Evolutionary conservation across 176 grass and related monocot genomes (phyloP), one percentile per base, ranked within the genome.

Genomic region (Oryza meridionalis): DNA sequence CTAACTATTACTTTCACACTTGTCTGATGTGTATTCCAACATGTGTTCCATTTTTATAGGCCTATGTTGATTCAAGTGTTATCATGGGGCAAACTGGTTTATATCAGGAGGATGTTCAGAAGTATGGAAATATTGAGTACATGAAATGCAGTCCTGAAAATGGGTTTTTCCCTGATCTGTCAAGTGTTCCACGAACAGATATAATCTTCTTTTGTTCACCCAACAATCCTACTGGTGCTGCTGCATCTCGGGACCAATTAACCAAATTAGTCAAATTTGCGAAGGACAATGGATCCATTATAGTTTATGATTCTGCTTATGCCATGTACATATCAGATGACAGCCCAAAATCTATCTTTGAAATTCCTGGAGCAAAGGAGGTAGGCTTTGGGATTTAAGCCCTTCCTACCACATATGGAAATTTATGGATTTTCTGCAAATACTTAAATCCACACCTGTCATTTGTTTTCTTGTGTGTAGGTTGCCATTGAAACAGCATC

Each of bases 121-220:
- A 93, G 66, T 98, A 98, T 32, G 50, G 77, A 79, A 93, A 92
- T 49, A 94, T 98, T 4, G 83, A 94, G 63, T 98, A 95, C 83
- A 98, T 98, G 96, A 90, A 75, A 93, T 95, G 96, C 83, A 89
- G 67, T 72, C 93, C 91, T n/a, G 89, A 95, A 86, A 98, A 98
- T 80, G 91, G 89, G 9, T 98, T 98, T 88, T 95, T 90, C 63
- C 96, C 93, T 63, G 93, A 95, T 86, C 85, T 98, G 26, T 98
- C 96, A 26, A 86, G 26, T 58, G 89, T 94, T 21, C 75, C 89
- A 47, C 81, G 63, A 61, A 89, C 91, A 68, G 93, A 99, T 90
- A 73, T 98, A 76, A 99, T 99, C 70, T 96, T 95, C 85, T 96
- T 99, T 21, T 99, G 93, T 88, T 98, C 96, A 84, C 96, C 91